These are phyloP conservation scores for Calonectria naviculata DNA, from an alignment of 2,329 filamentous ascomycete species.

Conservation along the genomic window DNA sequence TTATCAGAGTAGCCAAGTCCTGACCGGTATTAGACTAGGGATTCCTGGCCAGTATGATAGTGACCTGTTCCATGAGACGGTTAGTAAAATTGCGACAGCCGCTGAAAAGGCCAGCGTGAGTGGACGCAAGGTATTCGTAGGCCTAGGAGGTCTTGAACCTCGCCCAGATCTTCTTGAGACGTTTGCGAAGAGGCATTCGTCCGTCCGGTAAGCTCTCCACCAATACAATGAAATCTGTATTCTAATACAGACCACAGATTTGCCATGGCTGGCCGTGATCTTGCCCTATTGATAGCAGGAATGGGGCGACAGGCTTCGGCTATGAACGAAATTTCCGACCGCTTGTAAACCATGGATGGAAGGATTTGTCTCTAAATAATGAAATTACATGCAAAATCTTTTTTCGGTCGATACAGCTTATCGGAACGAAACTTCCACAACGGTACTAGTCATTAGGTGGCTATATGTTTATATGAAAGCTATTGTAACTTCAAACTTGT, in stretches of 20 bases:
- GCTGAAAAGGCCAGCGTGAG: not conserved
- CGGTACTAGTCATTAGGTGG: too few relatives aligned
- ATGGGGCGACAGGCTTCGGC: not conserved
- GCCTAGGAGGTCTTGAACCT: not conserved
- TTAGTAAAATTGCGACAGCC: not conserved
- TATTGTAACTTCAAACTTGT: not conserved
- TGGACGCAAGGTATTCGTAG: not conserved
- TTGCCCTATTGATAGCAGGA: not conserved
- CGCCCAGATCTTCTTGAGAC: not conserved
- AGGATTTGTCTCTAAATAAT: too few relatives aligned
- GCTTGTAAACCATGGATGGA: not conserved
- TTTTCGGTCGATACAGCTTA: too few relatives aligned
- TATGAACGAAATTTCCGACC: not conserved
- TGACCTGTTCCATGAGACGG: not conserved
- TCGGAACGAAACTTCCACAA: too few relatives aligned
- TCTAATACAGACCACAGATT: not conserved
- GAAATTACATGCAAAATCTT: too few relatives aligned
- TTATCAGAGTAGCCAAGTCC: not conserved
- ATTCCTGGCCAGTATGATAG: not conserved
- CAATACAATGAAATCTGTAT: rapidly evolving
- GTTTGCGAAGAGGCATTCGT: not conserved
- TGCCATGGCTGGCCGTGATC: not conserved
- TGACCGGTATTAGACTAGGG: not conserved
- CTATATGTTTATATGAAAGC: too few relatives aligned
- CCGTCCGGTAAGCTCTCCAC: not conserved